Base-by-base conservation (phyloP, 2,329 filamentous ascomycete genomes). In the Exophiala calicioides region DNA sequence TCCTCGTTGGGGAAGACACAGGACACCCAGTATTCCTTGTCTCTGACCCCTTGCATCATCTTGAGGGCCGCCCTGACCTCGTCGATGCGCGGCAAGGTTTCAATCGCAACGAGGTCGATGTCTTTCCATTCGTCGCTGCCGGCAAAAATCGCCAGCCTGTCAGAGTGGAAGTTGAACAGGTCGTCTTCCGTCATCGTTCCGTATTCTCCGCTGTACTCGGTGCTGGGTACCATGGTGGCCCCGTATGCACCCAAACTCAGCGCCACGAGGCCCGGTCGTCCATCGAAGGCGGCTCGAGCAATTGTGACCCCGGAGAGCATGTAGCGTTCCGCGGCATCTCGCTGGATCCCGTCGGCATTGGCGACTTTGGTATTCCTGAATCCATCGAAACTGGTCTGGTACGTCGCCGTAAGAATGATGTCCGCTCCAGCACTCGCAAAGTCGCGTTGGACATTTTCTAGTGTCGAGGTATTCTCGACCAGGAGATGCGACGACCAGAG, bases 401-500 rank as follows among this genome's bases (percentile, higher is more conserved):
- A 87, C 0, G 84, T 87, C 5, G 82, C 82, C 7, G 81, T 86
- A 35, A 84, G 72, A 15, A 86, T 64, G 20, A 87, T 70, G 59
- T 86, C 80, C 44, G 78, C 77, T 26, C 80, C 81, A 1, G 78
- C 75, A 5, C 60, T 50, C 41, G 68, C 72, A 61, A 85, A 85
- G 54, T 77, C 75, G 41, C 61, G 59, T 59, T 85, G 82, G 60
- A 79, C 82, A 21, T 66, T 65, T 47, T 72, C 64, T 6, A 85
- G 73, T 1, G 74, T 79, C 5, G 68, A 55, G 2, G 70, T 73
- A 53, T 75, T 70, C 26, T 74, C 69, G 42, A 85, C 59, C n/a
- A 86, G 73, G 4, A 85, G 72, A 58, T 86, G 77, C 0, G 81
- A 82, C 1, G 84, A 85, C 84, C 84, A 86, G 29, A 86, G 74